Base-by-base conservation (phyloP, 2,329 filamentous ascomycete species). In the Colletotrichum plurivorum region DNA sequence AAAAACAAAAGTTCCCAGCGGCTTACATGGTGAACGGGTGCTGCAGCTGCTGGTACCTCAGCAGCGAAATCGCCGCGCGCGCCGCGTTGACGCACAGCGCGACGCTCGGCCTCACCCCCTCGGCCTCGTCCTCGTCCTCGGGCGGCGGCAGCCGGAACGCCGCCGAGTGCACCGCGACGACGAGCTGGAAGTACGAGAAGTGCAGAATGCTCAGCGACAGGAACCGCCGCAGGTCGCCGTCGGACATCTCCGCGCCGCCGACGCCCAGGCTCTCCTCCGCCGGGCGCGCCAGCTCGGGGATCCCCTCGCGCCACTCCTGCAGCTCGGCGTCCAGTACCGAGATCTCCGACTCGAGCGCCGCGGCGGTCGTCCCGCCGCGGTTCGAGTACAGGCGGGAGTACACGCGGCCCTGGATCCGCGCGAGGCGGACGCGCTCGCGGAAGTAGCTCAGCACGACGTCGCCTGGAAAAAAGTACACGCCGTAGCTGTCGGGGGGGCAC, bases 151-250 rank as follows among this genome's bases (percentile, higher is more conserved):
- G 31, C 18, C 58, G 27, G 48, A 61, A 52, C 13, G 58, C 58
- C 2, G 58, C 58, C 6, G 58, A 61, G 36, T 61, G 58, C 12
- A 61, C 31, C 13, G 58, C 58, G 31, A 61, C 58, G 8, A 61
- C 48, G n/a, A 52, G 20, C 36, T 61, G 58, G 16, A 61, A 61
- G 48, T 61, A 61, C 45, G 27, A 36, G 12, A 61, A 61, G 18
- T 61, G 46, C 20, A 61, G 15, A 13, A 52, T 27, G 18, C 27
- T 61, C 27, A 61, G 58, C 16, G 27, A 12, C n/a, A 52, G 41
- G 18, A 52, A n/a, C 13, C 48, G 31, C 10, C 31, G 25, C 18
- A 25, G n/a, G 20, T 61, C 58, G 27, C 15, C 58, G 36, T 61
- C 58, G 1, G 20, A 4, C 18, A 60, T 25, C 2, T 27, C n/a